Percentiles rank a stretch among this genome's conserved stretches.
Evolutionary conservation across 305 asterid species (phyloP).

Genomic region (Caryopteris hybrid): DNA sequence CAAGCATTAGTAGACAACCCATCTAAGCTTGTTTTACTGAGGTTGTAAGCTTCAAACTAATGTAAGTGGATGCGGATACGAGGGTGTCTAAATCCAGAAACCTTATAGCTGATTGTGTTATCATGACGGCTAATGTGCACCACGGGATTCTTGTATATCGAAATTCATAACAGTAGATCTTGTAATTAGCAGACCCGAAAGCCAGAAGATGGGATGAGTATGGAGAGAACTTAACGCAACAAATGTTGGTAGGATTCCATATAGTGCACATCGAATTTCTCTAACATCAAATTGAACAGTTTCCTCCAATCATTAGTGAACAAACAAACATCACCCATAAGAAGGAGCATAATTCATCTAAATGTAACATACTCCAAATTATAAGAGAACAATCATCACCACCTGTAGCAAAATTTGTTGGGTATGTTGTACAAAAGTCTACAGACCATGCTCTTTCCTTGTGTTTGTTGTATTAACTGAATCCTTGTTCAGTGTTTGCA

Average conservation of each 20-base stretch:
- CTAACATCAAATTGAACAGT: conserved; percentile 21
- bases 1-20: conserved; percentile 43
- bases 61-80: conserved; percentile 53
- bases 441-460: conserved; percentile 64
- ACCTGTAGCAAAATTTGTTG: conserved; percentile 57
- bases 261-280: conserved; percentile 32
- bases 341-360: too few species aligned
- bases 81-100: conserved; percentile 40
- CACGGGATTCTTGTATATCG: conserved; percentile 42
- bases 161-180: conserved; percentile 44
- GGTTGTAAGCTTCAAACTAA: conserved; percentile 53
- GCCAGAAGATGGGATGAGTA: conserved; percentile 47
- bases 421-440: conserved; percentile 55
- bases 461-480: conserved; percentile 41
- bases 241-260: conserved; percentile 42
- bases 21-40: conserved; percentile 34
- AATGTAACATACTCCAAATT: conserved; percentile 38
- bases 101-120: conserved; percentile 49
- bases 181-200: conserved; percentile 45
- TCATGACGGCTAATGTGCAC: conserved; percentile 51
- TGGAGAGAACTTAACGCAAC: conserved; percentile 52
- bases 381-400: conserved; percentile 64
- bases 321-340: not conserved
- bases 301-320: not conserved
- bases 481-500: conserved; percentile 41